Conservation (phyloP, 1,284 basidiomycete species). For the Tylopilus sp. region DNA sequence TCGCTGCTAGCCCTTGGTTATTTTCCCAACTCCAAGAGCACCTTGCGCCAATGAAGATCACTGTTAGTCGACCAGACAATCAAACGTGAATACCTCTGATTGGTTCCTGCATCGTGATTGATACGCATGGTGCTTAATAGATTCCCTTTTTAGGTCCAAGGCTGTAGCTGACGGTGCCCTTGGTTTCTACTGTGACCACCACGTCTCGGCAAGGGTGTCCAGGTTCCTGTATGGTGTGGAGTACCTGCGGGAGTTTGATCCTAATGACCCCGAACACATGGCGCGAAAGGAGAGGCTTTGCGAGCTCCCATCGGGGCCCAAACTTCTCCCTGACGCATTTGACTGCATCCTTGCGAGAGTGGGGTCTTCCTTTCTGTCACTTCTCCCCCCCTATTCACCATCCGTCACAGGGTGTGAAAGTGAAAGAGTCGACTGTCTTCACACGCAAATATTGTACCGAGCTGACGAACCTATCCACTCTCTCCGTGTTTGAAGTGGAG, state of each 20-base stretch:
- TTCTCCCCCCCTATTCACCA: slow-evolving; percentile 7
- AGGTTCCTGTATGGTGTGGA: slow-evolving; percentile 80
- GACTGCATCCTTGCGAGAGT: slow-evolving; percentile 73
- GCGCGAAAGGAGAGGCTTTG: slow-evolving; percentile 60
- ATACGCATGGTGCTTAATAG: slow-evolving; percentile 7
- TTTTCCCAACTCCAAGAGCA: slow-evolving; percentile 69
- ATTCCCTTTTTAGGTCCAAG: slow-evolving; percentile 52
- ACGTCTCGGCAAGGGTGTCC: slow-evolving; percentile 72
- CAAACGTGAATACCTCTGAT: slow-evolving; percentile 53
- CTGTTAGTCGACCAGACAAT: slow-evolving; percentile 68
- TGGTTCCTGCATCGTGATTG: slow-evolving; percentile 4
- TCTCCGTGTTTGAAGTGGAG: slow-evolving; percentile 76
- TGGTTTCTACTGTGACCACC: slow-evolving; percentile 78
- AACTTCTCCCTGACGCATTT: slow-evolving; percentile 70
- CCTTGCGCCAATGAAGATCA: slow-evolving; percentile 50
- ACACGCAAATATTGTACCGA: slow-evolving; percentile 77
- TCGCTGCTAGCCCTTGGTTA: slow-evolving; percentile 75
- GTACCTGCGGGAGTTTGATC: slow-evolving; percentile 64
- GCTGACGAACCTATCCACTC: slow-evolving; percentile 65
- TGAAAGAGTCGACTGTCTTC: slow-evolving; percentile 76
- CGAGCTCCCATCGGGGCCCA: slow-evolving; percentile 71
- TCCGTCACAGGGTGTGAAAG: slow-evolving; percentile 53
- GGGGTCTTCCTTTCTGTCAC: slow-evolving; percentile 21
- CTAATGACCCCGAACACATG: slow-evolving; percentile 61
- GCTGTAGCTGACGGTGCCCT: slow-evolving; percentile 78